Base-by-base conservation (phyloP, 2,329 filamentous ascomycete species). In the Penicillium sp. region DNA sequence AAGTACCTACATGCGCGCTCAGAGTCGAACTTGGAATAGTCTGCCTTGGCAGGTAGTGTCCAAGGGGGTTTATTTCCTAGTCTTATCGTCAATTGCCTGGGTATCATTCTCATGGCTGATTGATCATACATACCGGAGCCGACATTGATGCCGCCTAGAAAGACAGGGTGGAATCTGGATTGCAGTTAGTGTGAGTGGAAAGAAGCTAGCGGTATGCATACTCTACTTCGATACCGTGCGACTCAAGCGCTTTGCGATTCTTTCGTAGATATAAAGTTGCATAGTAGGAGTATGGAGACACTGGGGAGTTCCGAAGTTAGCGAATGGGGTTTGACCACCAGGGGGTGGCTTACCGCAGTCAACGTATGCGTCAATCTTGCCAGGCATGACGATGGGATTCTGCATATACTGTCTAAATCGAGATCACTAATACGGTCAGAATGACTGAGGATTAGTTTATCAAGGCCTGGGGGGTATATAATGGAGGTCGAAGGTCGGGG, bases 61-160 rank as follows among this genome's bases (percentile, higher is more conserved):
- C 88, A 92, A 1, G 90, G 89, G 0, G 89, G 89, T 60, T 84
- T 84, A 71, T 94, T 93, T 46, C 88, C 87, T 60, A 18, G 21
- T 9, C 6, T 14, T 29, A 14, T 7, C 21, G 13, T 53, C n/a
- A 49, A 36, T 5, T 3, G 9, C 18, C 18, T 18, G 18, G 18
- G 18, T 18, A 18, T 0, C 0, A 4, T 7, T 29, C 3, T 10
- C 22, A 10, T 32, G 31, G 45, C 4, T 6, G 21, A 46, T 45
- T 16, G 22, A 27, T 57, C n/a, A 40, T 51, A 21, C 46, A 53
- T 72, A 85, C 83, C 83, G 42, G 81, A 81, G 18, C 76, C 79
- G 34, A 78, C 75, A 66, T 86, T 88, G 66, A 90, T 83, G 43
- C 81, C 87, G 24, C 84, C 86, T 13, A 93, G 78, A 66, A 92